These are phyloP conservation scores for Dictyostelium intermedium DNA, from an alignment of 78 protist species.

Conservation along the genomic window DNA sequence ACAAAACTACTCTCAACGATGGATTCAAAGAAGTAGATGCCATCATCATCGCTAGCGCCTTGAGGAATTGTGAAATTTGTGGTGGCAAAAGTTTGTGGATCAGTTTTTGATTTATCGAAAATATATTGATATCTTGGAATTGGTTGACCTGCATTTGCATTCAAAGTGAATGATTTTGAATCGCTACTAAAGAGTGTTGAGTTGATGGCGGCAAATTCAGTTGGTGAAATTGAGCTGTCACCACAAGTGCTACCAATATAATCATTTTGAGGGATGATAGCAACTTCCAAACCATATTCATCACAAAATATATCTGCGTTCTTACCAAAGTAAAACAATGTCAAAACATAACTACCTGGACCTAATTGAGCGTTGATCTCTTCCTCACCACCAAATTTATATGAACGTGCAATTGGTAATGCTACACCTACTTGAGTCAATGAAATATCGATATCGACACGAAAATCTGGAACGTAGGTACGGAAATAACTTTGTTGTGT, in stretches of 20 bases:
- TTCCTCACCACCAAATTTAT: slow-evolving; percentile 61
- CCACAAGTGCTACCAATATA: not conserved
- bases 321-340: slow-evolving; percentile 27
- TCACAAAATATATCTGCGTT: slow-evolving; percentile 66
- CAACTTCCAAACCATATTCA: slow-evolving; percentile 33
- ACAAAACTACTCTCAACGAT: not conserved
- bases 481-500: not conserved
- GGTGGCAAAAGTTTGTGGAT: not conserved
- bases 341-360: slow-evolving; percentile 2
- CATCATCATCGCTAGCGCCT: not conserved
- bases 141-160: too few species aligned
- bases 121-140: not conserved
- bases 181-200: not conserved
- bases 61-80: slow-evolving; percentile 8
- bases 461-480: slow-evolving; percentile 38
- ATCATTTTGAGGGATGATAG: slow-evolving; percentile 1
- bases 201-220: not conserved
- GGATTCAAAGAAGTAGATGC: not conserved
- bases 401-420: slow-evolving; percentile 8
- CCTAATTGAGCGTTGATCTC: slow-evolving; percentile 13
- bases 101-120: not conserved
- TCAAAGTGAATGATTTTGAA: not conserved
- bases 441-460: slow-evolving; percentile 62
- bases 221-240: not conserved
- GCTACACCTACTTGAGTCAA: not conserved